phyloP scores from a whole-genome alignment of 352 stramenopile genomes.

The Phytophthora crassamura region DNA sequence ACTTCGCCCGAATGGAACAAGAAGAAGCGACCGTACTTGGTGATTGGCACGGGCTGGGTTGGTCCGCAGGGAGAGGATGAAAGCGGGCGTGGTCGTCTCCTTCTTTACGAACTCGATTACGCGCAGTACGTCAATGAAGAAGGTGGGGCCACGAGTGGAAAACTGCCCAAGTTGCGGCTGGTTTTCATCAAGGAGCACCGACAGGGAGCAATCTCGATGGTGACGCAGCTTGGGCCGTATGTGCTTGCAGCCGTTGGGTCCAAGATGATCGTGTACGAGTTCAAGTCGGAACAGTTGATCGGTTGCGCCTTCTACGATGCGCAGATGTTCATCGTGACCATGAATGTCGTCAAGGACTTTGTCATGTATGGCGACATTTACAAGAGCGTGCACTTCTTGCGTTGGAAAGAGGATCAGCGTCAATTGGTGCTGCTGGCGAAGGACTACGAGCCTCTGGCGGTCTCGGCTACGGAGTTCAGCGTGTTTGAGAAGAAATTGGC shows the following conservation, averaged over 20 bases:
- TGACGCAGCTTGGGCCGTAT: conserved; percentile 80
- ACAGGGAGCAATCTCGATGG: conserved; percentile 82
- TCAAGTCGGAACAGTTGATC: conserved; percentile 89
- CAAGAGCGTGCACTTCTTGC: conserved; percentile 90
- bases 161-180: conserved; percentile 80
- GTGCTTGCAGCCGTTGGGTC: conserved; percentile 86
- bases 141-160: conserved; percentile 71
- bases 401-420: conserved; percentile 85
- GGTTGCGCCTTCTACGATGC: conserved; percentile 89
- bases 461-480: conserved; percentile 86
- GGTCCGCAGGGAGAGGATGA: conserved; percentile 88
- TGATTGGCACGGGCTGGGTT: conserved; percentile 85
- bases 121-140: conserved; percentile 87
- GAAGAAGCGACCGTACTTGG: conserved; percentile 83
- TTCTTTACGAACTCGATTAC: conserved; percentile 91
- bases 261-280: conserved; percentile 91
- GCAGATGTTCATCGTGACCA: conserved; percentile 88
- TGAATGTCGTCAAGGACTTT: conserved; percentile 86
- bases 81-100: conserved; percentile 78
- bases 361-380: conserved; percentile 90
- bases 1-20: conserved; percentile 75
- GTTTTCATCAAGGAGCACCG: conserved; percentile 90
- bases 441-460: conserved; percentile 83
- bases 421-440: conserved; percentile 85
- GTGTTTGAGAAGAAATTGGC: conserved; percentile 79